A percentile compares a stretch with the other conserved stretches of the same genome.
Conservation (phyloP, 345 rosid genomes). For the Melaleuca quinquenervia region DNA sequence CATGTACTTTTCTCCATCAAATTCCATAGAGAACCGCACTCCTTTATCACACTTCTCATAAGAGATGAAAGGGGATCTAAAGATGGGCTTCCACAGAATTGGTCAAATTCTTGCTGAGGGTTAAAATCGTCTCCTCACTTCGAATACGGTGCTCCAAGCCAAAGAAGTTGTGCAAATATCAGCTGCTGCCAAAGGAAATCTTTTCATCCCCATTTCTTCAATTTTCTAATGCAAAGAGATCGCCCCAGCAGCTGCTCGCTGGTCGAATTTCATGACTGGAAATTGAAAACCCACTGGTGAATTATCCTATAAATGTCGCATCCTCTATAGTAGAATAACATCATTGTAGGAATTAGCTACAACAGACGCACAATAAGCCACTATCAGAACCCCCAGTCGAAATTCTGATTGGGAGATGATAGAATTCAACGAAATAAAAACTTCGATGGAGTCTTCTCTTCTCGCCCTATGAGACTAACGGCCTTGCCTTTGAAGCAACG, state of each 20-base stretch:
- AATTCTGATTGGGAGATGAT: neutral
- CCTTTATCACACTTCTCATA: neutral
- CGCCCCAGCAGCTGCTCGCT: neutral
- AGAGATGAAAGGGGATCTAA: too few relatives aligned
- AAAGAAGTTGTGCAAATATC: neutral
- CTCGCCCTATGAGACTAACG: slow-evolving; percentile 77
- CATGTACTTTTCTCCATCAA: neutral
- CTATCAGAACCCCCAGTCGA: too few relatives aligned
- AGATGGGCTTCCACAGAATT: too few relatives aligned
- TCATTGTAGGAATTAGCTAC: too few relatives aligned
- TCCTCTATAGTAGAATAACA: neutral
- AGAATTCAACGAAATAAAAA: too few relatives aligned
- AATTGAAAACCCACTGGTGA: neutral
- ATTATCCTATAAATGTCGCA: neutral
- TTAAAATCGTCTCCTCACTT: neutral
- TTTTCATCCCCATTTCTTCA: neutral
- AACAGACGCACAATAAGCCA: neutral
- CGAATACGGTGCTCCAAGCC: neutral
- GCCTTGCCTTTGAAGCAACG: neutral
- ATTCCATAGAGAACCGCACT: neutral
- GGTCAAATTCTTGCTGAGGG: neutral
- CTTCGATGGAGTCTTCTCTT: slow-evolving; percentile 52
- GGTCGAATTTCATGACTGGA: neutral
- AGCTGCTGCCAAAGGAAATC: neutral
- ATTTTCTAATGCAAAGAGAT: neutral